phyloP scores from a whole-genome alignment of 148 eudicot genomes.

The Tetragonia tetragonoides region DNA sequence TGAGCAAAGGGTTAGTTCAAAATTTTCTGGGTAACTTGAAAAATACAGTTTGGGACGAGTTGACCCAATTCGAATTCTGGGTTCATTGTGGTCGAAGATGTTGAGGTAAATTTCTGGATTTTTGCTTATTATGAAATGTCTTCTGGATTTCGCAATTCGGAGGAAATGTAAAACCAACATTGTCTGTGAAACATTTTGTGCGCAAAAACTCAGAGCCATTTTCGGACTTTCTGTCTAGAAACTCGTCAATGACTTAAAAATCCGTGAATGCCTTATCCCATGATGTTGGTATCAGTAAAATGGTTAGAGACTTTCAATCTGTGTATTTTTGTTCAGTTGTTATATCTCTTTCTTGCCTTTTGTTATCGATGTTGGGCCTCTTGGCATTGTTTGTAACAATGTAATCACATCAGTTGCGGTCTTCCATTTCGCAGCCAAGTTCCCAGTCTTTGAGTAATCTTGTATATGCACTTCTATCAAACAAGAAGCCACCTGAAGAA shows the following conservation, averaged over 20 bases:
- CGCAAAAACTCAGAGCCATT: constrained; percentile 92
- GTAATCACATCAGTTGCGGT: constrained; percentile 3
- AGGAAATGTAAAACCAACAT: constrained; percentile 62
- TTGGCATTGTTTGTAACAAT: neutral
- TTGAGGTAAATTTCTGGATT: too few species aligned
- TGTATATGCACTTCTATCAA: constrained; percentile 70
- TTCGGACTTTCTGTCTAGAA: constrained; percentile 67
- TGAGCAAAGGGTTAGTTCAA: too few species aligned
- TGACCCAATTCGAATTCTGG: too few species aligned
- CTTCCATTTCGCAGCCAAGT: constrained; percentile 49
- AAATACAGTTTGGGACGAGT: too few species aligned
- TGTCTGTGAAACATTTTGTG: constrained; percentile 61
- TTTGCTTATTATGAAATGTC: too few species aligned
- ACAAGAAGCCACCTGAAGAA: constrained; percentile 93
- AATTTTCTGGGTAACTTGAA: too few species aligned
- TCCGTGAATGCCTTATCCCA: constrained; percentile 43
- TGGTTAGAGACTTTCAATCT: constrained; percentile 40
- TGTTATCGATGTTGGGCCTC: constrained; percentile 7
- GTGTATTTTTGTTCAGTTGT: neutral
- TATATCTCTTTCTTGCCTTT: neutral
- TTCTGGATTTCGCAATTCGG: too few species aligned
- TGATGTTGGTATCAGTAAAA: constrained; percentile 46
- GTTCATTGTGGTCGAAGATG: too few species aligned
- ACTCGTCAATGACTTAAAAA: constrained; percentile 51
- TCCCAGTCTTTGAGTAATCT: constrained; percentile 74